phyloP scores from a whole-genome alignment of 805 yeast genomes.

The Zygoascus biomembranicola region DNA sequence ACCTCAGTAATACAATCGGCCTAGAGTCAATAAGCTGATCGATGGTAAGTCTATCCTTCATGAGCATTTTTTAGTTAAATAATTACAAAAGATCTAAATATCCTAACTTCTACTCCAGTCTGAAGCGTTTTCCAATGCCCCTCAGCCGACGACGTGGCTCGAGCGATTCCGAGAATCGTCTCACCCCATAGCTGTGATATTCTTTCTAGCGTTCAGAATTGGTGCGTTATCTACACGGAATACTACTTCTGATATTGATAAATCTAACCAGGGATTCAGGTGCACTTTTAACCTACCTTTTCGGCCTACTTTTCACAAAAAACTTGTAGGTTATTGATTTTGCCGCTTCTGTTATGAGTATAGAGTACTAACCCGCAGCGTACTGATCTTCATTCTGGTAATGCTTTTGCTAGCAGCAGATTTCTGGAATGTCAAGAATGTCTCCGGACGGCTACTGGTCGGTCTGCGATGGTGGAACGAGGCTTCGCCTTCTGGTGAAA shows the following conservation, averaged over 20 bases:
- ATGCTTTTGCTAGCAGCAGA: slow-evolving; percentile 77
- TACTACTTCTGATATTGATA: neutral
- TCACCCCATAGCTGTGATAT: slow-evolving; percentile 71
- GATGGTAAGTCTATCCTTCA: too few species aligned
- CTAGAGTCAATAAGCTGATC: too few species aligned
- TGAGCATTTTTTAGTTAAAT: too few species aligned
- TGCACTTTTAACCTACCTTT: slow-evolving; percentile 57
- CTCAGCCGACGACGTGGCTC: slow-evolving; percentile 27
- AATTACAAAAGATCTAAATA: too few species aligned
- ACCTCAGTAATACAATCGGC: too few species aligned
- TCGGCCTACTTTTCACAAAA: slow-evolving; percentile 62
- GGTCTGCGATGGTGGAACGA: slow-evolving; percentile 97
- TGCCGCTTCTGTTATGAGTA: neutral
- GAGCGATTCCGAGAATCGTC: slow-evolving; percentile 57
- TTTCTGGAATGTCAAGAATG: slow-evolving; percentile 89
- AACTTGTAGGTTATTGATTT: slow-evolving; percentile 34
- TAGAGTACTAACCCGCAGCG: slow-evolving; percentile 25
- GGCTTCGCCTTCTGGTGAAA: slow-evolving; percentile 52
- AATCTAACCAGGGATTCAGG: slow-evolving; percentile 18
- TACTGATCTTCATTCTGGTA: slow-evolving; percentile 69
- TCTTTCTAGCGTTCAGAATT: slow-evolving; percentile 53
- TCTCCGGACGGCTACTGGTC: slow-evolving; percentile 80
- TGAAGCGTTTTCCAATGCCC: neutral
- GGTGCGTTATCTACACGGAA: slow-evolving; percentile 24
- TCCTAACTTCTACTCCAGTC: neutral